These are phyloP conservation scores for Conticribra weissflogii DNA, from an alignment of 108 stramenopile species.

Conservation along the genomic window DNA sequence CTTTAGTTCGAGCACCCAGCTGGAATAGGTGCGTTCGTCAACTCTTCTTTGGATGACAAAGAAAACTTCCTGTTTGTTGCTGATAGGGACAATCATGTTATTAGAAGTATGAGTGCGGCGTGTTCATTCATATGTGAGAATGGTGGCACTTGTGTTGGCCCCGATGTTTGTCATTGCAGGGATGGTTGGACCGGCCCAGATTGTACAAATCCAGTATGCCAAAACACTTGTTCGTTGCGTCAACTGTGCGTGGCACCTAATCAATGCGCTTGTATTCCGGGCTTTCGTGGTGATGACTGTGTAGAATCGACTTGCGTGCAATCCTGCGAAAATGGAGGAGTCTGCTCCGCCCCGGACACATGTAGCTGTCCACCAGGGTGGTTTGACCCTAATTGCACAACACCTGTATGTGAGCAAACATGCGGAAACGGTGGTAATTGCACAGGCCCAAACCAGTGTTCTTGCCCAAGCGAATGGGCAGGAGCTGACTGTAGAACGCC, in stretches of 20 bases:
- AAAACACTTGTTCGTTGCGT: conserved; percentile 36
- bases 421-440: conserved; percentile 93
- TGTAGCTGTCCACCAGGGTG: conserved; percentile 78
- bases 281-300: conserved; percentile 69
- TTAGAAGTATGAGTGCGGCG: conserved; percentile 72
- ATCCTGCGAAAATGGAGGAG: conserved; percentile 71
- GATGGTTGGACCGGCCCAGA: conserved; percentile 72
- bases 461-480: conserved; percentile 74
- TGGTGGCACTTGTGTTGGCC: conserved; percentile 68
- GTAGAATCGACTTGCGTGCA: conserved; percentile 70
- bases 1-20: conserved; percentile 56
- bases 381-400: conserved; percentile 91
- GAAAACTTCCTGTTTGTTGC: conserved; percentile 60
- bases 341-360: conserved; percentile 82
- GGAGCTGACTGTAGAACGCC: conserved; percentile 82
- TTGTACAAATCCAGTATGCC: conserved; percentile 70
- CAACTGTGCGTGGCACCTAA: conserved; percentile 84
- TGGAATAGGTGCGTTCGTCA: conserved; percentile 58
- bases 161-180: conserved; percentile 67
- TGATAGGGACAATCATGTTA: conserved; percentile 76
- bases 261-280: conserved; percentile 80
- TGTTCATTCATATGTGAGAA: conserved; percentile 86
- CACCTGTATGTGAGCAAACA: conserved; percentile 87
- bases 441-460: conserved; percentile 72
- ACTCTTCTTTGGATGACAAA: conserved; percentile 43